Evolutionary conservation across 2,329 filamentous ascomycete species (phyloP).

Genomic region (Aureobasidium pullulans): DNA sequence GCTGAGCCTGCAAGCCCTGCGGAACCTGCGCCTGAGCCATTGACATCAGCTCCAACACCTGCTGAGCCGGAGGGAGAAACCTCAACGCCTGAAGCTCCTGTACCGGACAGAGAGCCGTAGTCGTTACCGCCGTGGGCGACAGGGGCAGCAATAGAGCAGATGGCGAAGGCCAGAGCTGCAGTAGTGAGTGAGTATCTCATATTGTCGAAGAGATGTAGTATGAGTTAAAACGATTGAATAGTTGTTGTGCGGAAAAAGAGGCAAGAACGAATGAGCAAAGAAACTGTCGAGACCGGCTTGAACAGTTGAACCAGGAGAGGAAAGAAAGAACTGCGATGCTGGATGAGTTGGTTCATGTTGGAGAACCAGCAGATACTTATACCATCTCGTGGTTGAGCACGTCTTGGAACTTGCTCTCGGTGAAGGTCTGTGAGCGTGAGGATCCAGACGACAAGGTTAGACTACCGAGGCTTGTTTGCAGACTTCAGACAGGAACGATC

Average conservation of each 20-base stretch:
- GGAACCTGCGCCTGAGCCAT: not conserved
- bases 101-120: slow-evolving; percentile 7
- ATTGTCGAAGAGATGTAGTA: slow-evolving; percentile 8
- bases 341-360: not conserved
- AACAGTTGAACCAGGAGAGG: not conserved
- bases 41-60: not conserved
- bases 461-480: not conserved
- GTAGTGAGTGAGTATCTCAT: slow-evolving; percentile 26
- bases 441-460: not conserved
- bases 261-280: not conserved
- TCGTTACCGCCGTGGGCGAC: not conserved
- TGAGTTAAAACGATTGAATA: not conserved
- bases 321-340: slow-evolving; percentile 2
- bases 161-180: slow-evolving; percentile 25
- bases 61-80: slow-evolving; percentile 2
- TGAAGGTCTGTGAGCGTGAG: not conserved
- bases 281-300: slow-evolving; percentile 13
- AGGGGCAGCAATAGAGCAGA: slow-evolving; percentile 19
- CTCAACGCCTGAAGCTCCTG: not conserved
- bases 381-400: not conserved
- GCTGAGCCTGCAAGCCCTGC: not conserved
- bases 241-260: not conserved
- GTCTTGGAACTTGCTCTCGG: not conserved
- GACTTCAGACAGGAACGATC: not conserved
- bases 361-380: slow-evolving; percentile 8